Evolutionary conservation across 805 yeast species (phyloP), one percentile per base, ranked within the genome.

Genomic region (Teunomyces lycoperdinae): DNA sequence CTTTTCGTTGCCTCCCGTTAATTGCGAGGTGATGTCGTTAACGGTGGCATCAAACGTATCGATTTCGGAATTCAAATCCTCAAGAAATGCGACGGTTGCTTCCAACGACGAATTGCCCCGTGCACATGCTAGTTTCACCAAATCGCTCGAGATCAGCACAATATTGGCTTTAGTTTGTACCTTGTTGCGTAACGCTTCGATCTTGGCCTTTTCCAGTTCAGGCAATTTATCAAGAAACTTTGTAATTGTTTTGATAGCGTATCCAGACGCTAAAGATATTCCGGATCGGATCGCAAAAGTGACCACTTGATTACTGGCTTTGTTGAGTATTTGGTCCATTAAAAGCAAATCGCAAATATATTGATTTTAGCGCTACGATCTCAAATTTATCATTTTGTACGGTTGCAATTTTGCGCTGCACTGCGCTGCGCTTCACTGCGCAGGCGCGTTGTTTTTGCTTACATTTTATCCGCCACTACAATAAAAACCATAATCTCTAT

Each of bases 231-330:
- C 83, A 38, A 86, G 67, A 49, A 84, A 74, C 44, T 75, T 65
- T 29, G 80, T 63, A n/a, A 86, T 78, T 0, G 85, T 80, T 49
- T 79, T 81, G 36, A 86, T 73, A 17, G 91, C 90, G 65, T 80
- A 87, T 0, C 85, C 80, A 0, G 90, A 81, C 0, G 91, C 94
- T 16, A 87, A 55, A 2, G 89, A 81, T 29, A 87, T 78, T 0
- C 94, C 89, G 1, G 91, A 85, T 48, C 85, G 72, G 26, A 87
- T 80, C 8, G 91, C 95, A 66, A 87, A 84, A 2, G 89, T 78
- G n/a, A 87, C 87, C 1, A 88, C 87, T 54, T 86, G 90, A 44
- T 80, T 80, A 28, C 90, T 86, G 2, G 94, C 94, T 64, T 69
- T 73, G 28, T 72, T 66, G 7, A 74, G 59, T 29, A 74, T 66